Conservation (phyloP, 208 protist species). For the Histomonas meleagridis region DNA sequence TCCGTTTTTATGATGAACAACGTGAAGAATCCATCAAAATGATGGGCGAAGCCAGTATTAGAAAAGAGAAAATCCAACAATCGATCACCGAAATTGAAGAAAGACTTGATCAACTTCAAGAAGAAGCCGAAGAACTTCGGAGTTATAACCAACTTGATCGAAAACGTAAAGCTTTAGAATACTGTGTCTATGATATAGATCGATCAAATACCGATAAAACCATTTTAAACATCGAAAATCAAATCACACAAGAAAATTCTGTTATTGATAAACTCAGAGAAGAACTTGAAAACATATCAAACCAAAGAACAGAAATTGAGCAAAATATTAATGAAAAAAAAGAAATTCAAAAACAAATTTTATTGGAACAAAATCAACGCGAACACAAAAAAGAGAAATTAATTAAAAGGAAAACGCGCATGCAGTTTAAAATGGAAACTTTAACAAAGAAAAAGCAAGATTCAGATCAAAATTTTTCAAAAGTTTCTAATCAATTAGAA, state of each 20-base stretch:
- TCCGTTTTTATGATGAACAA: not conserved
- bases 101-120: not conserved
- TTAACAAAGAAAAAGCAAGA: not conserved
- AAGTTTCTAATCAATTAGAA: not conserved
- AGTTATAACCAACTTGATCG: not conserved
- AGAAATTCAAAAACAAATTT: not conserved
- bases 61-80: not conserved
- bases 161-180: not conserved
- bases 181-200: not conserved
- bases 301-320: not conserved
- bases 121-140: conserved; percentile 15
- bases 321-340: not conserved
- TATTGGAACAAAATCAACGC: not conserved
- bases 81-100: not conserved
- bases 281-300: not conserved
- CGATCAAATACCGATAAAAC: not conserved
- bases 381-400: not conserved
- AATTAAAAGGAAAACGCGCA: not conserved
- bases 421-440: not conserved
- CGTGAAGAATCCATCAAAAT: not conserved
- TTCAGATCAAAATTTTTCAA: not conserved
- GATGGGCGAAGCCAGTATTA: not conserved
- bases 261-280: not conserved
- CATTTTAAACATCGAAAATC: not conserved
- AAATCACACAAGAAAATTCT: not conserved